Evolutionary conservation across 257 asterid species (phyloP), one percentile per base, ranked within the genome.

Genomic region (Capsicum pubescens): DNA sequence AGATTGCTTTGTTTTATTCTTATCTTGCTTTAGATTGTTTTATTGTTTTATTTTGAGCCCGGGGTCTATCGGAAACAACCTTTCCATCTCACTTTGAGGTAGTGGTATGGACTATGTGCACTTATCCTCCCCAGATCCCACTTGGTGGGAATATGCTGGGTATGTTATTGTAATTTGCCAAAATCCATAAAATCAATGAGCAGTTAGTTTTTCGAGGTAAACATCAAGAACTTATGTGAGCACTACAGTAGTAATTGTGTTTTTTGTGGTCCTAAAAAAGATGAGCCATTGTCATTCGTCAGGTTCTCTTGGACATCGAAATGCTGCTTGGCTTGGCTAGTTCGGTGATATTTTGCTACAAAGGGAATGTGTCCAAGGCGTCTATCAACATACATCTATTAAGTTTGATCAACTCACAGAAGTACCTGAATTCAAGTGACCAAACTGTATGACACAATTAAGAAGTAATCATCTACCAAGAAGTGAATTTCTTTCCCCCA

Each of bases 391-490:
- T 5, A 48, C 17, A n/a, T 46, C 17, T 46, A 12, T 19, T 19
- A 59, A 13, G 80, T 72, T 71, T 71, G 77, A 68, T 7, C 0
- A 13, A 68, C 54, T 68, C 26, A 69, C 14, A 72, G 42, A 19
- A 19, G 7, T n/a, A 26, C 48, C 19, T 3, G 1, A 48, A 72
- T n/a, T 72, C 35, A 9, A 71, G 48, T 66, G 72, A 66, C 19
- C 74, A 66, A 36, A 12, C 59, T 72, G 0, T 72, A 12, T 71
- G 17, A 11, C 58, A n/a, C 11, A 48, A 72, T 7, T 4, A 63
- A 63, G 69, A 14, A 63, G 6, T 48, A 48, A 72, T 72, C 58
- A 46, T n/a, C 80, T 72, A 46, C 36, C 80, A 69, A 69, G 14
- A 69, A 17, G 32, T 42, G 55, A 67, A 16, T 42, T 69, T 17